Evolutionary conservation across 1,284 basidiomycete species (phyloP), one percentile per base, ranked within the genome.

Genomic region (Cutaneotrichosporon curvatum): DNA sequence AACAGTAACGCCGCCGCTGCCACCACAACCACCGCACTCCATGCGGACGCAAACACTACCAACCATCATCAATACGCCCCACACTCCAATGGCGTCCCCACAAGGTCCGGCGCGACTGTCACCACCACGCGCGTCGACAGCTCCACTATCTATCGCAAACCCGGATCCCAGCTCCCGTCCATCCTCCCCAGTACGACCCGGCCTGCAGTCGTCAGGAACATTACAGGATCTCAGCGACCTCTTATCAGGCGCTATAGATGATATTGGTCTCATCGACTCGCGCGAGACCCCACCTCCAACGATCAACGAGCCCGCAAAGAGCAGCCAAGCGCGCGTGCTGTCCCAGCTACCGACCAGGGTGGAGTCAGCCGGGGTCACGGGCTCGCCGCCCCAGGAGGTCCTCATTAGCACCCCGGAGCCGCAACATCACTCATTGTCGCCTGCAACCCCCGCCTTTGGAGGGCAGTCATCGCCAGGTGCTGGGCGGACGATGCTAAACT

Each of bases 161-260:
- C 9, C 8, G 32, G 16, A 7, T 15, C n/a, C 16, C 6, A 15
- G 14, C 32, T 34, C 32, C 6, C 32, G 32, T 6, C 16, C 32
- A 34, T 15, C 32, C 6, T 34, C 32, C n/a, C 19, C 18, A 22
- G 4, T 22, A 16, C 35, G 35, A 14, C 25, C 19, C 22, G 33
- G 22, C 15, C 14, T 42, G 19, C 12, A 18, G 11, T 7, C 23
- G 10, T 47, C 50, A 28, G 40, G 42, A 21, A 61, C 65, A 1
- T 63, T 71, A 44, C 60, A 63, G 45, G 66, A 73, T 32, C 59
- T 71, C 35, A 67, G 67, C 5, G 62, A 65, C 11, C 63, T 71
- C 43, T 51, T 73, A 1, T 65, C 64, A 3, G 64, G 65, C n/a
- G 67, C 71, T 7, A 70, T 71, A 23, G 66, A 70, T 45, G 70